Percentiles rank a stretch among this genome's conserved stretches.
These are phyloP conservation scores for Vaucheria bursata DNA, from an alignment of 352 stramenopile genomes.

Conservation along the genomic window DNA sequence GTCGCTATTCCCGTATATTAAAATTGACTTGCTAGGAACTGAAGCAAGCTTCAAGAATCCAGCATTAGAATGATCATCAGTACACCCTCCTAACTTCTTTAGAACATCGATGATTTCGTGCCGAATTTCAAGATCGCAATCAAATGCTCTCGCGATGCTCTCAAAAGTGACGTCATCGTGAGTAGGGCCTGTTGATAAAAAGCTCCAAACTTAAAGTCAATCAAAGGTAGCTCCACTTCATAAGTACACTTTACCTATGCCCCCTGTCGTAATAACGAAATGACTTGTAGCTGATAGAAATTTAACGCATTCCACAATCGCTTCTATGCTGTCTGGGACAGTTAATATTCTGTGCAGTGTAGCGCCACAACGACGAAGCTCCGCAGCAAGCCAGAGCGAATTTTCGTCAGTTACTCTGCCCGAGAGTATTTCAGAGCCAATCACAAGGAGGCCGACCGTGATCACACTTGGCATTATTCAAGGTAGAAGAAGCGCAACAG, in stretches of 20 bases:
- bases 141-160: constrained; percentile 3
- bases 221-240: no score
- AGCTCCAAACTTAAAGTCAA: no score
- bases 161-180: constrained; percentile 4
- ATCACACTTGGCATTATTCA: no score
- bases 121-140: not conserved
- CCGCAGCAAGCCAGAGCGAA: not conserved
- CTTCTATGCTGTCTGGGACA: not conserved
- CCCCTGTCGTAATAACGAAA: not conserved
- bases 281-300: not conserved
- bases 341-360: not conserved
- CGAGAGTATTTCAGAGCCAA: not conserved
- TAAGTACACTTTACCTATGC: not conserved
- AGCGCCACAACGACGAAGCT: not conserved
- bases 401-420: not conserved
- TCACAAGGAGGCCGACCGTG: not conserved
- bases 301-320: not conserved
- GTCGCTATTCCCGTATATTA: not conserved
- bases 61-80: no score
- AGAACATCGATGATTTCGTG: not conserved
- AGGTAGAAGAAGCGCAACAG: no score
- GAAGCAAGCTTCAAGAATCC: not conserved
- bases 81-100: not conserved
- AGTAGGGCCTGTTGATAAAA: not conserved
- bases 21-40: not conserved